Evolutionary conservation across 225 moss, liverwort and hornwort genomes (phyloP), one percentile per base, ranked within the genome.

Genomic region (Thuidium tamariscinum): DNA sequence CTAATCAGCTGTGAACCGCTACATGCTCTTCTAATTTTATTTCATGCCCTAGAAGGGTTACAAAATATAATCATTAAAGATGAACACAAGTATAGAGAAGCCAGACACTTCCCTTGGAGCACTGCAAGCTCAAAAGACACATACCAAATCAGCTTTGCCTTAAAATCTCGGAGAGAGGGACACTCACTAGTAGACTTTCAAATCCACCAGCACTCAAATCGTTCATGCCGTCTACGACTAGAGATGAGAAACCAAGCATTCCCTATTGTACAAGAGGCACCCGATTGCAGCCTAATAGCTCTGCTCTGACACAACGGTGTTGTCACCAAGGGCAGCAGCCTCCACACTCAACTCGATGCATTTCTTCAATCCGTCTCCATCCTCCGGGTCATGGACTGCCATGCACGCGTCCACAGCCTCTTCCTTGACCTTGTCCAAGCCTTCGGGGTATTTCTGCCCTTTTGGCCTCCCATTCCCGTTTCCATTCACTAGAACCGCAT

Each of bases 321-420:
- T 93, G 67, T 97, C 95, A 71, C 90, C 89, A 34, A 95, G 84
- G 16, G 94, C 92, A 29, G 94, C 94, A 72, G 94, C 91, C 86
- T 95, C 93, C 36, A 97, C 91, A 57, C 94, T 95, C 52, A 93
- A 82, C 7, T 95, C 94, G 55, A 94, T 84, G 71, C 95, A 94
- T 81, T 92, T 87, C 82, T 85, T 83, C 88, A 94, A 55, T 7
- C 78, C 89, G 17, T 86, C 89, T 13, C 74, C 82, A 80, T 94
- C 91, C 22, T 95, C 93, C 15, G 87, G 79, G 37, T 86, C 91
- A 60, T 88, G 46, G 32, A 94, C 93, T 62, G 94, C 95, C 51
- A 95, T 66, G 80, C 95, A 95, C 30, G 92, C 95, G 15, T 94
- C 46, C 61, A 49, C 82, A 4, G 95, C 95, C 15, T 93, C 93